Evolutionary conservation across 164 flowering plant species (phyloP).

Genomic region (Magnolia officinalis): DNA sequence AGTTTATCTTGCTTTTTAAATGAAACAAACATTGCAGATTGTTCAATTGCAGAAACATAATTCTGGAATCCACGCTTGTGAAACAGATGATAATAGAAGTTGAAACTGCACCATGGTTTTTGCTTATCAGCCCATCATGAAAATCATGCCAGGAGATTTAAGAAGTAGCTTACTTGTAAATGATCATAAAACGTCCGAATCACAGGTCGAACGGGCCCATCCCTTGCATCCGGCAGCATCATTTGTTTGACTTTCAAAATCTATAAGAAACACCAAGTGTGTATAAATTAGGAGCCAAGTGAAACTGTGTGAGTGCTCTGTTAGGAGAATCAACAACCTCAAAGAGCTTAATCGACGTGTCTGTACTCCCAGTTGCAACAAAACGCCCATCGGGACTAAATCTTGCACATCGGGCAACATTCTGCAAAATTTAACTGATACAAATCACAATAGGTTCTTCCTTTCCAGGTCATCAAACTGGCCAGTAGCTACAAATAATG

Average conservation of each 20-base stretch:
- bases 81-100: background rate
- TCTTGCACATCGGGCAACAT: constrained; percentile 82
- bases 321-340: constrained; percentile 48
- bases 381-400: constrained; percentile 86
- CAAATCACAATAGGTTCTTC: background rate
- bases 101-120: background rate
- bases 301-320: background rate
- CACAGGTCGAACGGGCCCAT: constrained; percentile 71
- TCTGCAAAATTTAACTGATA: constrained; percentile 33
- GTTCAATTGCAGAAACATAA: background rate
- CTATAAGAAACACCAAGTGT: constrained; percentile 24
- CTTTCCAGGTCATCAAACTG: background rate
- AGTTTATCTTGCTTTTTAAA: background rate
- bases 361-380: constrained; percentile 88
- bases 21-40: background rate
- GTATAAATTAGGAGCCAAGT: constrained; percentile 5
- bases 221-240: constrained; percentile 75
- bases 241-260: constrained; percentile 76
- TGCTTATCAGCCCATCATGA: background rate
- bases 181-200: constrained; percentile 86
- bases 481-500: background rate
- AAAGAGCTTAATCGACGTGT: constrained; percentile 80
- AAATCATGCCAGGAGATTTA: background rate
- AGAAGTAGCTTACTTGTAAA: constrained; percentile 42
- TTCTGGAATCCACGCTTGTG: background rate